Conservation (phyloP, 192 early-diverging fungal species). For the Umbelopsis sp. region DNA sequence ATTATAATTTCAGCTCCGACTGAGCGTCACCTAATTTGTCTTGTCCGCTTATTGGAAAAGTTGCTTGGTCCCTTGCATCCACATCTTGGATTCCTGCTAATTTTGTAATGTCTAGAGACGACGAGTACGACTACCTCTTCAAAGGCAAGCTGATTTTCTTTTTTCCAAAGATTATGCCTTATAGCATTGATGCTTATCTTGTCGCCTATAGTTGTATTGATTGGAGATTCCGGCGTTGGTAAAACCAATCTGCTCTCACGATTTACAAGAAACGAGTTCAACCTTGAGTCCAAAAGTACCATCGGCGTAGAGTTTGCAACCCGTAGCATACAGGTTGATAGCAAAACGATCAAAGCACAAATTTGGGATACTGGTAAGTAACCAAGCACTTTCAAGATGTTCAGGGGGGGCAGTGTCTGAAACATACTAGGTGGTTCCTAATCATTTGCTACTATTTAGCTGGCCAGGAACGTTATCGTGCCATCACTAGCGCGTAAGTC, state of each 20-base stretch:
- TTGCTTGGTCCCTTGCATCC: neutral
- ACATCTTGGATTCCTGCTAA: slow-evolving; percentile 8
- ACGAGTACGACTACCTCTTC: slow-evolving; percentile 89
- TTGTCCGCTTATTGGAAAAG: no score
- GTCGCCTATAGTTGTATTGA: slow-evolving; percentile 68
- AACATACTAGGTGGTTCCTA: neutral
- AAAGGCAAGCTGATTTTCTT: slow-evolving; percentile 56
- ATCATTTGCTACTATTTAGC: slow-evolving; percentile 35
- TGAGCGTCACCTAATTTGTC: no score
- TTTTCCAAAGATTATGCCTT: neutral
- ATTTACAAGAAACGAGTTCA: slow-evolving; percentile 96
- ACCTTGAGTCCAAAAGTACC: slow-evolving; percentile 94
- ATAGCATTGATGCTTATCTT: neutral
- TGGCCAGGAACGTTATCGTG: slow-evolving; percentile 80
- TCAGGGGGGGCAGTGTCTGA: neutral
- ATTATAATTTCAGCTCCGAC: neutral
- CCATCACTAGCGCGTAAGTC: slow-evolving; percentile 72
- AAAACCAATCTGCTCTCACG: slow-evolving; percentile 95
- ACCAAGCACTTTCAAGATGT: slow-evolving; percentile 18
- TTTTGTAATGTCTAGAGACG: slow-evolving; percentile 29
- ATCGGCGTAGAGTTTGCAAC: slow-evolving; percentile 98
- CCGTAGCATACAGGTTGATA: slow-evolving; percentile 89
- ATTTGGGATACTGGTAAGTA: slow-evolving; percentile 94
- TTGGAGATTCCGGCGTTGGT: slow-evolving; percentile 94
- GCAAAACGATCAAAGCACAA: slow-evolving; percentile 96